phyloP scores from a whole-genome alignment of 352 stramenopile genomes.

The Phytophthora chlamydospora region DNA sequence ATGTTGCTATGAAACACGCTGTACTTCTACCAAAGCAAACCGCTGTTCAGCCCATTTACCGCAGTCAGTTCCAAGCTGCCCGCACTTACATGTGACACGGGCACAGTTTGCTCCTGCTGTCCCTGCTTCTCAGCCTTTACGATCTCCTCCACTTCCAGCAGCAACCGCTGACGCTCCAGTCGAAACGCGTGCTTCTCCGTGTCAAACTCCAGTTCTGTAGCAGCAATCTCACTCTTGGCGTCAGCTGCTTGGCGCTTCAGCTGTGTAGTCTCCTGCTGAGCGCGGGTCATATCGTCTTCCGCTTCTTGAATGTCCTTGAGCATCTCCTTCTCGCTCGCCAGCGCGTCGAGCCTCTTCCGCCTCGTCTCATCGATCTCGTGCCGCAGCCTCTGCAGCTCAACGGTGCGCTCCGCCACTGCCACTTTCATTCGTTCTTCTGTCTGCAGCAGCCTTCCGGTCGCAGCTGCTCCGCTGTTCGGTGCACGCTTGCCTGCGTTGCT shows the following conservation, averaged over 20 bases:
- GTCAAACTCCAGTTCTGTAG: constrained; percentile 53
- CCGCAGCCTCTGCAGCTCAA: constrained; percentile 61
- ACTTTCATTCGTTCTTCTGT: constrained; percentile 78
- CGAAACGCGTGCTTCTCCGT: constrained; percentile 52
- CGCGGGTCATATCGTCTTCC: constrained; percentile 47
- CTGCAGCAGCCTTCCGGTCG: constrained; percentile 57
- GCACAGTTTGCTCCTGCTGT: constrained; percentile 6
- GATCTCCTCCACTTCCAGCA: constrained; percentile 57
- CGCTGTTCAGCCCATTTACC: background rate
- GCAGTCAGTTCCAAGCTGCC: background rate
- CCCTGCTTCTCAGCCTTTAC: constrained; percentile 44
- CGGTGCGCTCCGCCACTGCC: constrained; percentile 46
- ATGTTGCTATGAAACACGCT: constrained; percentile 50
- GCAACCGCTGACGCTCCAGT: constrained; percentile 52
- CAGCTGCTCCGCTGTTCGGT: background rate
- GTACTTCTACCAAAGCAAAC: constrained; percentile 24
- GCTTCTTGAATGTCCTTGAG: constrained; percentile 43
- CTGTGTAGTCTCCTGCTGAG: constrained; percentile 44
- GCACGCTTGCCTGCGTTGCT: background rate
- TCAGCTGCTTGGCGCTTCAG: constrained; percentile 44
- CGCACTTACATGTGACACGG: constrained; percentile 26
- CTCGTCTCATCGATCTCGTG: constrained; percentile 53
- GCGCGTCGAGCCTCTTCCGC: constrained; percentile 45
- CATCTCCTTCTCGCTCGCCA: constrained; percentile 50
- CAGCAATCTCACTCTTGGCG: constrained; percentile 48